These are phyloP conservation scores for Elaphomyces granulatus DNA, from an alignment of 495 filamentous ascomycete species.

Conservation along the genomic window DNA sequence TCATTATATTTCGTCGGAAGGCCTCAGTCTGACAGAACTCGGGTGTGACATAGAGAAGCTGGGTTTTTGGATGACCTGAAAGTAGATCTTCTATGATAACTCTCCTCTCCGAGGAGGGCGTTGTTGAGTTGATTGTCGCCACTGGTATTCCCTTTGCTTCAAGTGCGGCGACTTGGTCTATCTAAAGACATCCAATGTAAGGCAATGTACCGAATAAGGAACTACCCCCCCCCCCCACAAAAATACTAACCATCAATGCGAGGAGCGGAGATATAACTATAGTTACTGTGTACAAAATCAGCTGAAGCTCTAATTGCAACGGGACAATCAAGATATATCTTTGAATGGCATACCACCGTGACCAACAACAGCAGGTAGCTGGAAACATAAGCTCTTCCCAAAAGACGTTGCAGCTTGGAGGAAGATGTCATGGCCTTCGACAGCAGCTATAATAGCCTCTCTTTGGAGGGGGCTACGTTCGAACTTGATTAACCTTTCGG, in stretches of 20 bases:
- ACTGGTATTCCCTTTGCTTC: conserved; percentile 60
- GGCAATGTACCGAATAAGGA: no score
- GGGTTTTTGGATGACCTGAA: conserved; percentile 69
- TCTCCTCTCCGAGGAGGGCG: conserved; percentile 44
- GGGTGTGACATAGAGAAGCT: conserved; percentile 86
- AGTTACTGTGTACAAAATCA: conserved; percentile 43
- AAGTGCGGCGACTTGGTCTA: conserved; percentile 80
- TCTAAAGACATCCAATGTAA: no score
- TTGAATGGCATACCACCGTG: conserved; percentile 52
- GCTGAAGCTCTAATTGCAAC: neutral
- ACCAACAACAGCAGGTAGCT: conserved; percentile 77
- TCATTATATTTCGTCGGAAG: conserved; percentile 58
- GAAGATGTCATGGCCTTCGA: conserved; percentile 83
- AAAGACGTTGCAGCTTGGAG: conserved; percentile 94
- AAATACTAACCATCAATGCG: conserved; percentile 58
- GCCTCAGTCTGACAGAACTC: conserved; percentile 67
- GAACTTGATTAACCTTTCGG: conserved; percentile 7
- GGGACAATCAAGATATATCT: neutral
- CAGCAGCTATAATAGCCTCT: conserved; percentile 68
- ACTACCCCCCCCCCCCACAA: neutral
- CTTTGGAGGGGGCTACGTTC: conserved; percentile 67
- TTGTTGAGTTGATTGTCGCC: conserved; percentile 76
- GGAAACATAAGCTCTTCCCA: conserved; percentile 90
- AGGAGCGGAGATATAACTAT: conserved; percentile 84
- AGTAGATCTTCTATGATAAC: conserved; percentile 64